Percentiles rank a stretch among this genome's conserved stretches.
phyloP scores from a whole-genome alignment of 768 basidiomycete genomes.

The Boletus subparvulus region DNA sequence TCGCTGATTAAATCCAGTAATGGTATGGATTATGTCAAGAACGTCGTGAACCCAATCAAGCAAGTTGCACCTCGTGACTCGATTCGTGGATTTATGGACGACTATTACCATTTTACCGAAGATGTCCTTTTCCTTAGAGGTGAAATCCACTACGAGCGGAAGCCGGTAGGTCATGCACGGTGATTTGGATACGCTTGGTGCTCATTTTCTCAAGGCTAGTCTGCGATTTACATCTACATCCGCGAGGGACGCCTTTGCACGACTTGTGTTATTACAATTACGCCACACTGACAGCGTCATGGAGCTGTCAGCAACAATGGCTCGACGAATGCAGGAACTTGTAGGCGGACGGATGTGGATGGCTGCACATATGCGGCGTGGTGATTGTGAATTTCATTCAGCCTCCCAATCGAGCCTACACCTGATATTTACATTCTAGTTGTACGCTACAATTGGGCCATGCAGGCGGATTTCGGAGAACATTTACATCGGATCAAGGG shows the following conservation, averaged over 20 bases:
- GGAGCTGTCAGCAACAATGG: constrained; percentile 32
- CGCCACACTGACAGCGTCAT: constrained; percentile 29
- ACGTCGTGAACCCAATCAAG: constrained; percentile 38
- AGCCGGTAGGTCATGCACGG: constrained; percentile 33
- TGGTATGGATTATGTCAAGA: constrained; percentile 45
- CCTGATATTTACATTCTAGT: constrained; percentile 18
- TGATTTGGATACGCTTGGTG: not conserved
- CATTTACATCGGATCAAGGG: constrained; percentile 38
- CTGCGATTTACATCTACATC: constrained; percentile 34
- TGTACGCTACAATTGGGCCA: constrained; percentile 35
- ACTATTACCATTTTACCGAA: constrained; percentile 33
- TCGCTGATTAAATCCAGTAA: constrained; percentile 28
- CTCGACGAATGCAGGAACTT: constrained; percentile 31
- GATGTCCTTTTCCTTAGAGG: constrained; percentile 43
- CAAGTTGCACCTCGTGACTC: constrained; percentile 37
- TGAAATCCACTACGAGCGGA: constrained; percentile 40
- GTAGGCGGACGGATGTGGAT: constrained; percentile 40
- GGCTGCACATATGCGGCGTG: constrained; percentile 45
- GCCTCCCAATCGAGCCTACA: too few relatives aligned
- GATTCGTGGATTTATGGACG: constrained; percentile 42
- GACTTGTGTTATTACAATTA: constrained; percentile 33
- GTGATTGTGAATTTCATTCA: constrained; percentile 36
- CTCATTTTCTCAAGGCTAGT: constrained; percentile 28
- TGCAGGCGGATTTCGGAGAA: constrained; percentile 35
- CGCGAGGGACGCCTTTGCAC: constrained; percentile 34